Base-by-base conservation (phyloP, 805 yeast genomes). In the Blastobotrys americana region DNA sequence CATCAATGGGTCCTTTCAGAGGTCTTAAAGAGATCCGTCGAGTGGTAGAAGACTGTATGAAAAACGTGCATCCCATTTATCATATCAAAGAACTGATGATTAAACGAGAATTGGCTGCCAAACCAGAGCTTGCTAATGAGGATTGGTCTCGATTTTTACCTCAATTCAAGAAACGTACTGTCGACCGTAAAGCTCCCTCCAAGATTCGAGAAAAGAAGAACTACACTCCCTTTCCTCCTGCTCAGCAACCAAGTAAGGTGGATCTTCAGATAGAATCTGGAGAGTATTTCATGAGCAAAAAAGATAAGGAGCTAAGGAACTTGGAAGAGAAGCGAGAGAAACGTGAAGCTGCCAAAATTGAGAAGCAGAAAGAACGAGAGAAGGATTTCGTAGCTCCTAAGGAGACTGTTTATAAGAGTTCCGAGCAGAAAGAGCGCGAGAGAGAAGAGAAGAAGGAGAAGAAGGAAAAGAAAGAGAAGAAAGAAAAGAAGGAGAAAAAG, bases 161-260 rank as follows among this genome's bases (percentile, higher is more conserved):
- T 19, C 88, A 83, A 72, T 93, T 93, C 72, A 93, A 87, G 77
- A 93, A 90, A 76, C 82, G 89, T 65, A 88, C 88, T 60, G 96
- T 90, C 53, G 95, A 95, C 31, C 81, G 98, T 61, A 84, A 84
- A 82, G 82, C 82, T 73, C 84, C 93, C 49, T 78, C 76, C 66
- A 78, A 76, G 64, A 69, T 75, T 58, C 76, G 77, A 72, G 76
- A 66, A 22, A 73, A 74, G 74, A 89, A 82, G 67, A 81, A 78
- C 3, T 90, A 90, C 77, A 93, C 98, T 27, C 97, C 98, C 61
- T 93, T 93, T 88, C 98, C 98, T 70, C 97, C 98, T 56, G 84
- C 86, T 42, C 98, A 86, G 68, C 77, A 79, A 54, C 98, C 97
- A 60, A 83, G 97, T 73, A 89, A 93, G 84, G 73, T 93, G 66